Conservation (phyloP, 768 basidiomycete genomes). For the Exidia glandulosa region DNA sequence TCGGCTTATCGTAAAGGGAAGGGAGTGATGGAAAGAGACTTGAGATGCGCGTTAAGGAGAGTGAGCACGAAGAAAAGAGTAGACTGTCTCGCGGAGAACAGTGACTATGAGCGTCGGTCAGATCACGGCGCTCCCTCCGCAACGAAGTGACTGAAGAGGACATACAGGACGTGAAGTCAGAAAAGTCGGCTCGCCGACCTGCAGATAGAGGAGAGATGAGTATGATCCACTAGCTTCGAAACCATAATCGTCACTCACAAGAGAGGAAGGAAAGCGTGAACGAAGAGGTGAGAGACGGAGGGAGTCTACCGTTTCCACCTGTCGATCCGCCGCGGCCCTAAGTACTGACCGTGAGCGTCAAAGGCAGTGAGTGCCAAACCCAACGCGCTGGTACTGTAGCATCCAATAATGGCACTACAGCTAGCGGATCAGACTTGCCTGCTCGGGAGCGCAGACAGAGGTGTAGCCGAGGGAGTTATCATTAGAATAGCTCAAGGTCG, state of each 20-base stretch:
- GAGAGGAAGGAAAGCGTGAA: neutral
- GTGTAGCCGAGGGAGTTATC: neutral
- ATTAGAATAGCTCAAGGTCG: neutral
- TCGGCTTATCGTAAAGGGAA: too few species aligned
- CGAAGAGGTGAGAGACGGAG: neutral
- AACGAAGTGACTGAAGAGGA: neutral
- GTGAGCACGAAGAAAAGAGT: neutral
- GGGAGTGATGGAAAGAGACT: neutral
- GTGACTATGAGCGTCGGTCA: neutral
- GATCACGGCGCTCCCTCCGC: neutral
- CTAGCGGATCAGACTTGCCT: too few species aligned
- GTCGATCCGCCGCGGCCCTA: too few species aligned
- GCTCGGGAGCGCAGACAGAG: neutral
- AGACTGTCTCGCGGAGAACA: neutral
- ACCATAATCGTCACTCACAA: too few species aligned
- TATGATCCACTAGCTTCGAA: neutral
- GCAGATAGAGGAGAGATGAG: neutral
- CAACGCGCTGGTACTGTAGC: neutral
- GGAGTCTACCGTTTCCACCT: too few species aligned
- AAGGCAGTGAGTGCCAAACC: too few species aligned
- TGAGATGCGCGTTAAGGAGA: neutral
- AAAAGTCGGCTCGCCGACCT: neutral
- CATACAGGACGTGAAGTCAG: neutral
- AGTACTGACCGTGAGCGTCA: too few species aligned
- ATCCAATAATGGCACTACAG: too few species aligned